Evolutionary conservation across 1,284 basidiomycete species (phyloP).

Genomic region (Ustilago shanxiensis): DNA sequence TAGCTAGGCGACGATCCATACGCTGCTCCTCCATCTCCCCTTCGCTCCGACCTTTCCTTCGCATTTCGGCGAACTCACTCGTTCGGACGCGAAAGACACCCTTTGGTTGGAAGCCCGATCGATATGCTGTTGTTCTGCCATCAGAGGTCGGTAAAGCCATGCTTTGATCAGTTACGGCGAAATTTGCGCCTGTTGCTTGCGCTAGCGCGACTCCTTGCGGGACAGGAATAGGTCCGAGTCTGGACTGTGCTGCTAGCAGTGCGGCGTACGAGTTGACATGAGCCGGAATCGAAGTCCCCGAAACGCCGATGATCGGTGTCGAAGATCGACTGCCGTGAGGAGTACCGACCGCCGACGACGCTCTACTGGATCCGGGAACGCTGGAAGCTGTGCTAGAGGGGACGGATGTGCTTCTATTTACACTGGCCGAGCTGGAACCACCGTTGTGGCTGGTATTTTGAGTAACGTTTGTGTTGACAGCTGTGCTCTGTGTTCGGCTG

Average conservation of each 20-base stretch:
- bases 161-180: constrained; percentile 3
- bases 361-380: constrained; percentile 26
- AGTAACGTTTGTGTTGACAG: neutral
- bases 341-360: constrained; percentile 30
- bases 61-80: constrained; percentile 43
- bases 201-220: constrained; percentile 53
- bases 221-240: constrained; percentile 46
- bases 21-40: constrained; percentile 63
- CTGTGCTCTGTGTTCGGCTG: constrained; percentile 11
- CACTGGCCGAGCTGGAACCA: neutral
- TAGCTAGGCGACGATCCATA: constrained; percentile 62
- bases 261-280: constrained; percentile 54
- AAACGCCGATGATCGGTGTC: constrained; percentile 38
- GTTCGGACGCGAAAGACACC: constrained; percentile 56
- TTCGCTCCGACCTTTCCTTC: constrained; percentile 29
- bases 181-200: constrained; percentile 24
- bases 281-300: constrained; percentile 35
- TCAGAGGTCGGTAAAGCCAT: constrained; percentile 7
- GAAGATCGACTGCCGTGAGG: constrained; percentile 45
- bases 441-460: constrained; percentile 1
- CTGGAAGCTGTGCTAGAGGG: constrained; percentile 34
- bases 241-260: constrained; percentile 46
- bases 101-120: constrained; percentile 63
- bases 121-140: constrained; percentile 44
- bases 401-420: constrained; percentile 12